Evolutionary conservation across 108 stramenopile genomes (phyloP), one percentile per base, ranked within the genome.

Genomic region (Stephanodiscus triporus): DNA sequence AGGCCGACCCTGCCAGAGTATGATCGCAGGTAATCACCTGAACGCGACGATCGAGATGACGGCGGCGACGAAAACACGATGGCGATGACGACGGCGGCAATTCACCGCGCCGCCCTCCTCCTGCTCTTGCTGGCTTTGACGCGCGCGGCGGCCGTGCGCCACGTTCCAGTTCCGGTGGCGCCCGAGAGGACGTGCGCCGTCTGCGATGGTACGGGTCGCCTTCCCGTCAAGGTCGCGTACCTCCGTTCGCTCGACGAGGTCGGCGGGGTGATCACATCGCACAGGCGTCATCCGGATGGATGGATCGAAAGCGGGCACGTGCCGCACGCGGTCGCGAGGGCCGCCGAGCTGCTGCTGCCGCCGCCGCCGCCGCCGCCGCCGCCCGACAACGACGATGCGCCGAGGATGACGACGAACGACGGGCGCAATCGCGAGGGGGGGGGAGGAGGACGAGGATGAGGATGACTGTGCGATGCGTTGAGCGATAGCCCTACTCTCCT

Each of bases 171-270:
- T n/a, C n/a, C n/a, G n/a, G n/a, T n/a, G n/a, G n/a, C n/a, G n/a
- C n/a, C n/a, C n/a, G n/a, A 19, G 43, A 53, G 36, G 3, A 59
- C 42, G 14, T 88, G 87, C 43, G 64, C 85, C 2, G 82, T 88
- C 2, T 86, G 85, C 60, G 43, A 65, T 26, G 85, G 85, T 6
- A 42, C 13, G 16, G 87, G 87, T 2, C 47, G 61, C 43, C 61
- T 86, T 3, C 69, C 73, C 20, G 59, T 82, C 26, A 83, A 81
- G 42, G 45, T 54, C 2, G 62, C 58, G 36, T 78, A 75, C 37
- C 58, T 81, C 6, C 37, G 56, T 56, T 60, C 78, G 6, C 13
- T 61, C 0, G 65, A 30, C 23, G 36, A 2, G 7, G 70, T 8
- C 19, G 47, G 38, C 8, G 79, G 71, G 6, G 56, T 43, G 29